phyloP scores from a whole-genome alignment of 768 basidiomycete genomes.

The Auricularia sp. region DNA sequence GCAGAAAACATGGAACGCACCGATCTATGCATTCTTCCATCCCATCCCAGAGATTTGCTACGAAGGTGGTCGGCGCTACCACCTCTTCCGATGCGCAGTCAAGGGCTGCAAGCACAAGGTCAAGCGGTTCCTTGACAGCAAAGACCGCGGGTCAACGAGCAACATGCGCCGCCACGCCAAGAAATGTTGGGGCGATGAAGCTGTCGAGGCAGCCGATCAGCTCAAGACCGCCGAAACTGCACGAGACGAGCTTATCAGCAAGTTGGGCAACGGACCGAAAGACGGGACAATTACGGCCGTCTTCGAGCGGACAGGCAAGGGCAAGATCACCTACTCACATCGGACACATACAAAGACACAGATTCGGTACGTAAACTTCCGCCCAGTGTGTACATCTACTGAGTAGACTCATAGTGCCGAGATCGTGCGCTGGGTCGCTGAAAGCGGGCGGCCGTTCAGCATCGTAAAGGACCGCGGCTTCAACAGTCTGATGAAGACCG shows the following conservation, averaged over 20 bases:
- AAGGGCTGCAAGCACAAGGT: constrained; percentile 3
- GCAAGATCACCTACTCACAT: constrained; percentile 22
- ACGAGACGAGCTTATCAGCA: background rate
- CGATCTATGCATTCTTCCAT: background rate
- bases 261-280: background rate
- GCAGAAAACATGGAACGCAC: background rate
- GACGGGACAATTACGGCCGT: constrained; percentile 16
- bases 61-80: background rate
- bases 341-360: constrained; percentile 16
- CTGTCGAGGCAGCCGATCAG: constrained; percentile 9
- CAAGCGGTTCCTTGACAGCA: constrained; percentile 15
- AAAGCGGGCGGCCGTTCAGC: constrained; percentile 22
- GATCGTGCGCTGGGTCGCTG: constrained; percentile 27
- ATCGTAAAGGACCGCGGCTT: constrained; percentile 28
- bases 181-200: constrained; percentile 24
- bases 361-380: constrained; percentile 11
- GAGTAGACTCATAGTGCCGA: constrained; percentile 15
- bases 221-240: constrained; percentile 1
- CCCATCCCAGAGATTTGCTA: background rate
- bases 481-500: constrained; percentile 18
- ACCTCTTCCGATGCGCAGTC: background rate
- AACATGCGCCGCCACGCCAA: constrained; percentile 19
- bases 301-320: constrained; percentile 20
- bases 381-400: background rate
- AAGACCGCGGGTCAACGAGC: constrained; percentile 21